Conservation (phyloP, 441 rosid genomes). For the Adansonia madagascariensis region DNA sequence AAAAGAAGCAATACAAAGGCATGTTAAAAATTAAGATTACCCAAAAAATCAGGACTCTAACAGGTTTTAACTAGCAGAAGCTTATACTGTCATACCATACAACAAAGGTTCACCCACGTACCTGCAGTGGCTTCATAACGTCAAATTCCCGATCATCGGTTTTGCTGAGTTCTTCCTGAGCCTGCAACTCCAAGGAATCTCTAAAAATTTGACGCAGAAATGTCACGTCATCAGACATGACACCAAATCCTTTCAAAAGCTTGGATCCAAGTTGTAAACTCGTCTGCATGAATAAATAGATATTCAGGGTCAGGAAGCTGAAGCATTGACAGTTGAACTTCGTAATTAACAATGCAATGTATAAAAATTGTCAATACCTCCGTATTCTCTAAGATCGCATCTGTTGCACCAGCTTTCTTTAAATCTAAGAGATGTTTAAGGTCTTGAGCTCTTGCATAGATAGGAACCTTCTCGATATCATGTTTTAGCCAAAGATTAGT, state of each 20-base stretch:
- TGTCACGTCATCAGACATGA: constrained; percentile 95
- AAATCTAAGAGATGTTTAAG: constrained; percentile 80
- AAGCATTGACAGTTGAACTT: constrained; percentile 4
- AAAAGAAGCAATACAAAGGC: neutral
- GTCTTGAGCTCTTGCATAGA: constrained; percentile 92
- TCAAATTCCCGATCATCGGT: constrained; percentile 45
- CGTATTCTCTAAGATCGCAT: constrained; percentile 85
- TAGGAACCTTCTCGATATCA: constrained; percentile 61
- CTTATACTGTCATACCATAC: neutral
- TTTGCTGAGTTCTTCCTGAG: constrained; percentile 56
- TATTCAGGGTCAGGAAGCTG: neutral
- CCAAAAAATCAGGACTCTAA: constrained; percentile 3
- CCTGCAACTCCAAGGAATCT: constrained; percentile 87
- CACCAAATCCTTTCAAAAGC: constrained; percentile 87
- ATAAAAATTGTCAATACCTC: constrained; percentile 52
- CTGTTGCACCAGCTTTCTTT: constrained; percentile 91
- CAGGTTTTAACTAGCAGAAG: neutral
- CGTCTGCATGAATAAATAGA: constrained; percentile 55
- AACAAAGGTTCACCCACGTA: constrained; percentile 21
- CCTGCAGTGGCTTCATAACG: constrained; percentile 63
- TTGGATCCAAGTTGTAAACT: constrained; percentile 95
- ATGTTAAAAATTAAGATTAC: neutral
- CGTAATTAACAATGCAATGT: neutral
- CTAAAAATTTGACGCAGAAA: constrained; percentile 73
- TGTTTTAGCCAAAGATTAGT: constrained; percentile 26